These are phyloP conservation scores for Euryodendron excelsum DNA, from an alignment of 148 eudicot species.

Conservation along the genomic window DNA sequence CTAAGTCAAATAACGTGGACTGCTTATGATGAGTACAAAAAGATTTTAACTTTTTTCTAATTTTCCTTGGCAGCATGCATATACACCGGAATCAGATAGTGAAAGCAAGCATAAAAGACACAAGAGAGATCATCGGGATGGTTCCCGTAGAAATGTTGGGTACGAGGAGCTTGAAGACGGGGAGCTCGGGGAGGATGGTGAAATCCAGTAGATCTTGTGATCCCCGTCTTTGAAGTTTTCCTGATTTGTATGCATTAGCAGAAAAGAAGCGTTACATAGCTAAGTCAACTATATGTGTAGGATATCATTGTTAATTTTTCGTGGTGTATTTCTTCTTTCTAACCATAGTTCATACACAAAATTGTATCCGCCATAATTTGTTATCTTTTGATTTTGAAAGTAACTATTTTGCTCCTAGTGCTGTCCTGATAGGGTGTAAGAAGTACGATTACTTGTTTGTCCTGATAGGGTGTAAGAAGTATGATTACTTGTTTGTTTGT, in stretches of 20 bases:
- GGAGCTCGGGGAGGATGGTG: conserved; percentile 95
- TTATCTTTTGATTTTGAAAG: background rate
- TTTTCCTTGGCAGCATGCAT: conserved; percentile 59
- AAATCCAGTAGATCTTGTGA: conserved; percentile 41
- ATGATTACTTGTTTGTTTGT: background rate
- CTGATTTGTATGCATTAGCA: background rate
- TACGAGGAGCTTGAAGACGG: conserved; percentile 97
- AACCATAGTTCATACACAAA: no score
- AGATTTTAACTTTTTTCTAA: background rate
- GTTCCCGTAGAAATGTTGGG: conserved; percentile 56
- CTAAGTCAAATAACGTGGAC: background rate
- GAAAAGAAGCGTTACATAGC: background rate
- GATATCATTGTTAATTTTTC: background rate
- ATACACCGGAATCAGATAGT: conserved; percentile 90
- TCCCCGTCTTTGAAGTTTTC: conserved; percentile 7
- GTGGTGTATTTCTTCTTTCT: background rate
- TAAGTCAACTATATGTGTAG: background rate
- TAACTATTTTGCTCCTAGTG: conserved; percentile 7
- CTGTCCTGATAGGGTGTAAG: background rate
- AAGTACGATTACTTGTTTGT: background rate
- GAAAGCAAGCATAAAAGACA: conserved; percentile 84
- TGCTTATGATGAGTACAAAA: conserved; percentile 1
- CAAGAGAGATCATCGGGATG: conserved; percentile 66
- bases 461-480: background rate
- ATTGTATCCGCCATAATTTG: background rate